These are phyloP conservation scores for Aspergillaceae sp. DNA, from an alignment of 2,329 filamentous ascomycete genomes.

Conservation along the genomic window DNA sequence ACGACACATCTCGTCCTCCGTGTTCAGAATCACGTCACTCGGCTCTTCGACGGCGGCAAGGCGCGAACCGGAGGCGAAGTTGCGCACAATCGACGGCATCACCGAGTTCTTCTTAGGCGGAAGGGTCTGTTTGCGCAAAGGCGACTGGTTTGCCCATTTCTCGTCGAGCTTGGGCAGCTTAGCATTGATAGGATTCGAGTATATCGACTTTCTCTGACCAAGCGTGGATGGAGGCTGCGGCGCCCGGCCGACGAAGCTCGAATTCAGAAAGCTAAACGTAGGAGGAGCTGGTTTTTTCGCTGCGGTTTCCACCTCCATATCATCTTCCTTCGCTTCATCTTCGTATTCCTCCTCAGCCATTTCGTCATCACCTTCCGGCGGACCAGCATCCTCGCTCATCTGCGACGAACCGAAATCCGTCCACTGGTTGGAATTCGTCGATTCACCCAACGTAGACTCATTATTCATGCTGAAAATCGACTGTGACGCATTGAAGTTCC, in stretches of 20 bases:
- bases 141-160: constrained; percentile 27
- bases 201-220: constrained; percentile 29
- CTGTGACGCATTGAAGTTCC: constrained; percentile 16
- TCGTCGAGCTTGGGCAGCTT: constrained; percentile 37
- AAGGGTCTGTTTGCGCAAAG: constrained; percentile 25
- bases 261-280: constrained; percentile 25
- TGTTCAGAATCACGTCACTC: constrained; percentile 62
- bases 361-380: constrained; percentile 31
- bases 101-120: constrained; percentile 48
- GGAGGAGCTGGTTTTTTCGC: constrained; percentile 5
- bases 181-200: constrained; percentile 35
- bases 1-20: constrained; percentile 60
- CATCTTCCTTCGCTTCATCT: constrained; percentile 32
- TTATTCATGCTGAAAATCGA: constrained; percentile 21
- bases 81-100: constrained; percentile 63
- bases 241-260: constrained; percentile 11
- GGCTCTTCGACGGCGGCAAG: constrained; percentile 58
- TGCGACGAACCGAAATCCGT: constrained; percentile 19
- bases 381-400: constrained; percentile 17
- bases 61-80: constrained; percentile 51
- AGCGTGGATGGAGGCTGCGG: constrained; percentile 11
- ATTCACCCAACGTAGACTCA: constrained; percentile 18
- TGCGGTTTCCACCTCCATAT: constrained; percentile 19
- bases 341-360: constrained; percentile 32
- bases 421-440: constrained; percentile 16